Conservation (phyloP, 306 rosid species). For the Dryas alaskensis region DNA sequence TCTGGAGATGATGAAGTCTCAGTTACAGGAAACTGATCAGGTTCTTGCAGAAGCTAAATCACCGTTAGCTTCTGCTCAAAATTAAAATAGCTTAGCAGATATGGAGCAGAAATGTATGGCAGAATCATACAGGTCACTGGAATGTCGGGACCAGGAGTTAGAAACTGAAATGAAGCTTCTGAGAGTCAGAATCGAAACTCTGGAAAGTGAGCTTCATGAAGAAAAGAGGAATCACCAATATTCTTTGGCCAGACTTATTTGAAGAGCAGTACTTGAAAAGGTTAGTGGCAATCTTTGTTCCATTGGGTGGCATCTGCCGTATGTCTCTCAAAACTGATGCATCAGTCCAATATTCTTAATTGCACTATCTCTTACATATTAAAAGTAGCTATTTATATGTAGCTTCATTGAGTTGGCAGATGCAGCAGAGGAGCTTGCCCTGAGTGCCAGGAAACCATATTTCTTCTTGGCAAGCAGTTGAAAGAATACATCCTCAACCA, state of each 20-base stretch:
- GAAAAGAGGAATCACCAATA: slow-evolving; percentile 73
- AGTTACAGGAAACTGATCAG: slow-evolving; percentile 78
- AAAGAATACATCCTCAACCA: slow-evolving; percentile 68
- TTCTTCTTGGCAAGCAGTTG: slow-evolving; percentile 90
- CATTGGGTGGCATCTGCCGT: neutral
- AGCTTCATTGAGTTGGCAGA: slow-evolving; percentile 51
- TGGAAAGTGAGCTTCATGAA: slow-evolving; percentile 72
- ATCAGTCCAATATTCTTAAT: neutral
- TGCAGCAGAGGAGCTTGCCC: slow-evolving; percentile 87
- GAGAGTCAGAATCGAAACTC: slow-evolving; percentile 50
- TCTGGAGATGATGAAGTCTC: slow-evolving; percentile 69
- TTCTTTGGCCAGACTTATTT: slow-evolving; percentile 49
- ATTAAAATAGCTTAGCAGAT: slow-evolving; percentile 81
- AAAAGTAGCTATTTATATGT: neutral
- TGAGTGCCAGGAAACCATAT: slow-evolving; percentile 97
- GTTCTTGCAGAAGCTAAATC: slow-evolving; percentile 78
- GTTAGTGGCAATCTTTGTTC: slow-evolving; percentile 37
- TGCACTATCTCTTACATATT: neutral
- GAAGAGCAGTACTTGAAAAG: slow-evolving; percentile 66
- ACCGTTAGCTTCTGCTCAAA: slow-evolving; percentile 70
- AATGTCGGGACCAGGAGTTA: slow-evolving; percentile 65
- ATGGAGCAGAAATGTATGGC: slow-evolving; percentile 98
- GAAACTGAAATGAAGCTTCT: slow-evolving; percentile 67
- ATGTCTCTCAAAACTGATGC: slow-evolving; percentile 1
- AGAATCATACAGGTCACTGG: slow-evolving; percentile 91